These are phyloP conservation scores for Fusarium torreyae DNA, from an alignment of 2,329 filamentous ascomycete genomes.

Conservation along the genomic window DNA sequence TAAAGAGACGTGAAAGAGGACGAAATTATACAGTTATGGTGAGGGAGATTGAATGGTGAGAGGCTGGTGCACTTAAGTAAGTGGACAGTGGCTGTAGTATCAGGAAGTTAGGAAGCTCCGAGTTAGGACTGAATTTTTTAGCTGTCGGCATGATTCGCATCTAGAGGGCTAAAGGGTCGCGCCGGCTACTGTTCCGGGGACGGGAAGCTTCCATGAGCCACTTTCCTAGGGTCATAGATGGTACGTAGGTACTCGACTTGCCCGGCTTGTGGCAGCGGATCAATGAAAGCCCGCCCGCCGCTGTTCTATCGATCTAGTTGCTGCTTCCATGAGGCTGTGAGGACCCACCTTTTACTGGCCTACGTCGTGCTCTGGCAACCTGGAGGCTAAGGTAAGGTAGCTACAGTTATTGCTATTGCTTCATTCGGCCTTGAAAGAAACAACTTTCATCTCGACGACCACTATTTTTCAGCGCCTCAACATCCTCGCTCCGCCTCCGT, in stretches of 20 bases:
- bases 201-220: constrained; percentile 41
- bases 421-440: constrained; percentile 38
- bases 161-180: constrained; percentile 33
- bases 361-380: constrained; percentile 59
- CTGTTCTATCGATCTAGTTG: constrained; percentile 34
- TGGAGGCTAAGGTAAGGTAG: constrained; percentile 46
- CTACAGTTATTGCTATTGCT: constrained; percentile 30
- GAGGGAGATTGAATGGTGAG: constrained; percentile 18
- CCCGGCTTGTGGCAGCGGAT: constrained; percentile 43
- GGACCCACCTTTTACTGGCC: constrained; percentile 43
- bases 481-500: constrained; percentile 4
- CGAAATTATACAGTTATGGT: constrained; percentile 6
- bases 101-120: constrained; percentile 48
- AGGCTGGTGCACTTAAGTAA: constrained; percentile 39
- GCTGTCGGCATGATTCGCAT: constrained; percentile 47
- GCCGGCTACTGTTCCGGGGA: constrained; percentile 45
- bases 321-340: background rate
- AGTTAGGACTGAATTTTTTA: constrained; percentile 52
- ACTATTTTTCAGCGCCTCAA: constrained; percentile 15
- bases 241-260: constrained; percentile 1
- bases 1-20: constrained; percentile 11
- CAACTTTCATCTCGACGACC: constrained; percentile 37
- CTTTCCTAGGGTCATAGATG: constrained; percentile 5
- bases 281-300: constrained; percentile 51
- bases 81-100: constrained; percentile 40